Base-by-base conservation (phyloP, 805 yeast genomes). In the Suhomyces xylopsoci region DNA sequence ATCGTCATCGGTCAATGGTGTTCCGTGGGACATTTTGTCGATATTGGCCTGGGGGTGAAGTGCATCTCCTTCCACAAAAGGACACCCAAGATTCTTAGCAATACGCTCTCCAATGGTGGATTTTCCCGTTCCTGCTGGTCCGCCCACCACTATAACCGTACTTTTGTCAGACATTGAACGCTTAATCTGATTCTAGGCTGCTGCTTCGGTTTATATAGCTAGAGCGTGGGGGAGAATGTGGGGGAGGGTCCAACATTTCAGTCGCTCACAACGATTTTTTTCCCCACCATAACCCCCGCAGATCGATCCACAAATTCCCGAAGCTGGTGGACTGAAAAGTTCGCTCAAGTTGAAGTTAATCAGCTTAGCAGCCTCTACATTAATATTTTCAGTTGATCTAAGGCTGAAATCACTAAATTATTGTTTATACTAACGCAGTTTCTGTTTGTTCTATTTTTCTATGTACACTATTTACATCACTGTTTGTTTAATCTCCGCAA, bases 101-200 rank as follows among this genome's bases (percentile, higher is more conserved):
- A 92, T 62, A 9, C 67, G 62, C 12, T 71, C 71, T 0, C 89
- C 96, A 19, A 88, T 80, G 1, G 97, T 89, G 20, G 96, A 78
- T 66, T 94, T 94, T 0, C 99, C 99, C 1, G 97, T 88, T 7
- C 98, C 98, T 0, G 97, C 92, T 0, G 98, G 97, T 0, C 99
- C 99, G 10, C 96, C 97, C 7, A 93, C 83, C 2, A 91, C 83
- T 28, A 82, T 67, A 1, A 83, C 81, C 0, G 65, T 52, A 22
- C 26, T 49, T n/a, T 25, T 45, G 25, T 9, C n/a, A 10, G 49
- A 19, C 47, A 44, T 44, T 19, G 42, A 19, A 38, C 12, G 14
- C 7, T 38, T 15, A 12, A 17, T 38, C 24, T 5, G n/a, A 17
- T 8, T 19, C 19, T 15, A 9, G 17, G n/a, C 24, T 19, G 24